These are phyloP conservation scores for Hortiboletus campestris DNA, from an alignment of 768 basidiomycete genomes.

Conservation along the genomic window DNA sequence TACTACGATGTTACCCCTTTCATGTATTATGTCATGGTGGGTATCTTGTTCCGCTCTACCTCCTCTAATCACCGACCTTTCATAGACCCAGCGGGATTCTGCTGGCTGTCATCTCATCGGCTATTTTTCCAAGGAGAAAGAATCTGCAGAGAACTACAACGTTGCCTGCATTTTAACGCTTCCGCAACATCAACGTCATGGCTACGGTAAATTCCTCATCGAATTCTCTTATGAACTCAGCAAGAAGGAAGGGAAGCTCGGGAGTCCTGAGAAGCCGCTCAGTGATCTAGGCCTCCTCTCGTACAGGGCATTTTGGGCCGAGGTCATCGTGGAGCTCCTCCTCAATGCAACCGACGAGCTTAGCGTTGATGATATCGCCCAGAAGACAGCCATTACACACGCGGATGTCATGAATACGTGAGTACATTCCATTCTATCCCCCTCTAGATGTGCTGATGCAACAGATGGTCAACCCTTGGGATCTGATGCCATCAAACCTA, in stretches of 20 bases:
- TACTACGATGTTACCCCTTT: conserved; percentile 99
- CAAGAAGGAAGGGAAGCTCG: conserved; percentile 94
- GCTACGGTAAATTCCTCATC: conserved; percentile 93
- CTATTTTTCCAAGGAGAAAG: conserved; percentile 99
- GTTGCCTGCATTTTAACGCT: conserved; percentile 98
- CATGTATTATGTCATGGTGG: conserved; percentile 98
- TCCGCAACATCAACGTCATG: conserved; percentile 95
- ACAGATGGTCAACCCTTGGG: not conserved
- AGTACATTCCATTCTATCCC: conserved; percentile 35
- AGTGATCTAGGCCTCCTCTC: conserved; percentile 90
- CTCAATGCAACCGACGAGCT: conserved; percentile 70
- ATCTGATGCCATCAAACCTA: conserved; percentile 34
- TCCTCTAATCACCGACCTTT: conserved; percentile 8
- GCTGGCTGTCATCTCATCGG: conserved; percentile 92
- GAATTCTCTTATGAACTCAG: conserved; percentile 98
- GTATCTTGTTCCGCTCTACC: conserved; percentile 24
- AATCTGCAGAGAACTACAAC: conserved; percentile 96
- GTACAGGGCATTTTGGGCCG: conserved; percentile 97
- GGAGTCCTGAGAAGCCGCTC: conserved; percentile 96
- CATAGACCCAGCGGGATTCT: conserved; percentile 79
- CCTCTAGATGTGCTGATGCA: not conserved
- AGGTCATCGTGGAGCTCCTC: conserved; percentile 90
- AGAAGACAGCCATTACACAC: conserved; percentile 92
- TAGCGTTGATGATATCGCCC: conserved; percentile 95
- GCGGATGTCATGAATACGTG: conserved; percentile 98